Evolutionary conservation across 495 filamentous ascomycete species (phyloP).

Genomic region (Xylaria venustula): DNA sequence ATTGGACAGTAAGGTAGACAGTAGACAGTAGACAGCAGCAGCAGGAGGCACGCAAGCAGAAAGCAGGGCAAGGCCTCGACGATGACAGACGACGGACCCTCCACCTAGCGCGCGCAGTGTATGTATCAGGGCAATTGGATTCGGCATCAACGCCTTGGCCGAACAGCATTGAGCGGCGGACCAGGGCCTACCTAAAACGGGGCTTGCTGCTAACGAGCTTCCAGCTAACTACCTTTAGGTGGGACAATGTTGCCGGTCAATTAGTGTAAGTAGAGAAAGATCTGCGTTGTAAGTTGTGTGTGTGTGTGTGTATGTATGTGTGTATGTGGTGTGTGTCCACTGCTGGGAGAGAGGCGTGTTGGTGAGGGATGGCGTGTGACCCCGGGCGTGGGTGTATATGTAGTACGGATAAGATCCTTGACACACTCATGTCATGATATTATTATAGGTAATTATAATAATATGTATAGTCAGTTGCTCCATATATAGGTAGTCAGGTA

Average conservation of each 20-base stretch:
- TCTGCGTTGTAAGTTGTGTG: too few relatives aligned
- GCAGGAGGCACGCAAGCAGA: too few relatives aligned
- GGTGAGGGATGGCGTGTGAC: not conserved
- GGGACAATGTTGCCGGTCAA: slow-evolving; percentile 13
- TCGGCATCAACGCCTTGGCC: slow-evolving; percentile 13
- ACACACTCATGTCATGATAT: slow-evolving; percentile 9
- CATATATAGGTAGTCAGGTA: not conserved
- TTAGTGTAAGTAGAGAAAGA: slow-evolving; percentile 10
- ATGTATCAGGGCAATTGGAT: slow-evolving; percentile 9
- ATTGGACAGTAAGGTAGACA: slow-evolving; percentile 7
- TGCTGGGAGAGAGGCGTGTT: not conserved
- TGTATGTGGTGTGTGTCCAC: not conserved
- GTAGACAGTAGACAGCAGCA: not conserved
- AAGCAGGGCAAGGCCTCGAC: slow-evolving; percentile 7
- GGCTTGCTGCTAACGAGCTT: slow-evolving; percentile 7
- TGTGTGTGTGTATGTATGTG: too few relatives aligned
- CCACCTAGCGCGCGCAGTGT: too few relatives aligned
- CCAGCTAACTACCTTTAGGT: slow-evolving; percentile 12
- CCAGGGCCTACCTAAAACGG: slow-evolving; percentile 9
- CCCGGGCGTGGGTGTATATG: not conserved
- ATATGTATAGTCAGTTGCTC: not conserved
- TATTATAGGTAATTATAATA: too few relatives aligned
- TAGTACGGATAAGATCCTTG: not conserved
- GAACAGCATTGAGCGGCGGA: not conserved
- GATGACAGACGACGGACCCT: too few relatives aligned